Evolutionary conservation across 2,329 filamentous ascomycete species (phyloP).

Genomic region (Alternaria longipes): DNA sequence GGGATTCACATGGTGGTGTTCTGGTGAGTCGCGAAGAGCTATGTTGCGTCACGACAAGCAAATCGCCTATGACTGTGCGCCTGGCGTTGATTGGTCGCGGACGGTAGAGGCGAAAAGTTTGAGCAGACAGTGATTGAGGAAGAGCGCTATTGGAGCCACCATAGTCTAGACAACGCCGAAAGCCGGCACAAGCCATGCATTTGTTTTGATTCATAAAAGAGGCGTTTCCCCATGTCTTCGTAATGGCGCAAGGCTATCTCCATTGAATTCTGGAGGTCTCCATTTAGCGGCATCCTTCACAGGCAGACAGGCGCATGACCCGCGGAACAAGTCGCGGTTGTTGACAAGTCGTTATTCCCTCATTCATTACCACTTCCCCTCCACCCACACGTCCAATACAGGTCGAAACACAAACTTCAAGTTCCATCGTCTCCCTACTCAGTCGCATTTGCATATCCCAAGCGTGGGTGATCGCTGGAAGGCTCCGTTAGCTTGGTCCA

Average conservation of each 20-base stretch:
- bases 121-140: conserved; percentile 17
- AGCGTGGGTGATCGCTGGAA: conserved; percentile 5
- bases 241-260: conserved; percentile 6
- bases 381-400: not conserved
- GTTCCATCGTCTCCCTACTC: not conserved
- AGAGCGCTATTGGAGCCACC: conserved; percentile 16
- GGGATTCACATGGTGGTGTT: not conserved
- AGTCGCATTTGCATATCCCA: not conserved
- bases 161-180: conserved; percentile 6
- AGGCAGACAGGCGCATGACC: conserved; percentile 19
- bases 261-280: conserved; percentile 8
- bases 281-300: conserved; percentile 15
- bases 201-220: conserved; percentile 14
- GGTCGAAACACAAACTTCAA: not conserved
- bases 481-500: conserved; percentile 9
- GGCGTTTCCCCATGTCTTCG: conserved; percentile 11
- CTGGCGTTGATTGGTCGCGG: conserved; percentile 25
- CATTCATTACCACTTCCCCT: not conserved
- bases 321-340: conserved; percentile 8
- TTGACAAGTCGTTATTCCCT: conserved; percentile 6
- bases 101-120: conserved; percentile 17
- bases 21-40: conserved; percentile 15
- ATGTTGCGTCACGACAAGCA: conserved; percentile 11
- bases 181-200: conserved; percentile 4
- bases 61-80: conserved; percentile 26